Conservation (phyloP, 2,329 filamentous ascomycete genomes). For the Scedosporium apiospermum region DNA sequence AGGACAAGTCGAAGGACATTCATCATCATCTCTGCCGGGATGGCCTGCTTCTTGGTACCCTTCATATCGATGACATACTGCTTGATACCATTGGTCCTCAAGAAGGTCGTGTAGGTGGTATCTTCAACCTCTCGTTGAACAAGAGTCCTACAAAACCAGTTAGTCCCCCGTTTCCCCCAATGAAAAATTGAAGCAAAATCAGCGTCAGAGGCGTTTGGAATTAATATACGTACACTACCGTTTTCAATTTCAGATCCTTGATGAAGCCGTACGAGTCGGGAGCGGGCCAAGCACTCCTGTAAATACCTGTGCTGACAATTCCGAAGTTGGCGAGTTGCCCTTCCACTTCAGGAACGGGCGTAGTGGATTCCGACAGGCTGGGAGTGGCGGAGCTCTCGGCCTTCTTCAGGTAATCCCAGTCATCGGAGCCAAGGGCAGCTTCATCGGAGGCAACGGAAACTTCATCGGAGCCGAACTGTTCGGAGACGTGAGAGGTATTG, state of each 20-base stretch:
- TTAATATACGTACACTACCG: slow-evolving; percentile 51
- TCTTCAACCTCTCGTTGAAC: slow-evolving; percentile 51
- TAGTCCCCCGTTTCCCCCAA: not conserved
- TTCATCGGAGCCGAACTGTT: not conserved
- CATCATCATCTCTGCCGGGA: slow-evolving; percentile 57
- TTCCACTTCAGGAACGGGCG: not conserved
- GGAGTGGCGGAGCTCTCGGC: not conserved
- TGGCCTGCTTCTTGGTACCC: slow-evolving; percentile 77
- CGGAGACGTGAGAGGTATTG: not conserved
- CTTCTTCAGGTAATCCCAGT: not conserved
- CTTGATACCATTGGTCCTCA: slow-evolving; percentile 55
- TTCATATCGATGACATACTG: slow-evolving; percentile 70
- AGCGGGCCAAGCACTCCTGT: slow-evolving; percentile 72
- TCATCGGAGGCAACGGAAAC: not conserved
- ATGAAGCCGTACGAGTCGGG: slow-evolving; percentile 63
- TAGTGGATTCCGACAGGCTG: not conserved
- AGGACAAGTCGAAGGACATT: slow-evolving; percentile 63
- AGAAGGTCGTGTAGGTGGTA: slow-evolving; percentile 48
- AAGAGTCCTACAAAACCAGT: slow-evolving; percentile 37
- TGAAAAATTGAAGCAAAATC: not conserved
- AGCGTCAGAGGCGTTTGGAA: not conserved
- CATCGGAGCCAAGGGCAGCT: not conserved
- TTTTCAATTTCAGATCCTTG: slow-evolving; percentile 59
- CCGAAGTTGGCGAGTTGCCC: slow-evolving; percentile 63
- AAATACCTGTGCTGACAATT: slow-evolving; percentile 62